A percentile compares a stretch with the other conserved stretches of the same genome.
Evolutionary conservation across 306 rosid species (phyloP).

Genomic region (Acacia melanoxylon): DNA sequence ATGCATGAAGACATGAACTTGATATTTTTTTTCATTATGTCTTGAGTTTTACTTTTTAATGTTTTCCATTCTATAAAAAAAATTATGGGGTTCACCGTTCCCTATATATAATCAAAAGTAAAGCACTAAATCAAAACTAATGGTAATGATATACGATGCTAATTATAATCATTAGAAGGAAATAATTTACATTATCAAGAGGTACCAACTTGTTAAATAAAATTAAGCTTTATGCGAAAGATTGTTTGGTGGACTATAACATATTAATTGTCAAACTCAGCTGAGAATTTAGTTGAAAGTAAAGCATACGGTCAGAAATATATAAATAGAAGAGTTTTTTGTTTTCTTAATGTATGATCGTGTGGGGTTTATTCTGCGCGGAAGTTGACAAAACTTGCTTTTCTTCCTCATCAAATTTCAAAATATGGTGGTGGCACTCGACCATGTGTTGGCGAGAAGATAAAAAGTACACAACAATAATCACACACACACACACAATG

Average conservation of each 20-base stretch:
- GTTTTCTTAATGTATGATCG: conserved; percentile 32
- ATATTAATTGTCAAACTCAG: conserved; percentile 1
- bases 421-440: conserved; percentile 38
- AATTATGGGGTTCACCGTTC: conserved; percentile 19
- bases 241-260: conserved; percentile 24
- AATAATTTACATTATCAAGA: conserved; percentile 45
- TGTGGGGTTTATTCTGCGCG: conserved; percentile 27
- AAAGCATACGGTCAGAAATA: neutral
- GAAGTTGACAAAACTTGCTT: conserved; percentile 26
- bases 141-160: conserved; percentile 28
- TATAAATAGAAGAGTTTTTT: neutral
- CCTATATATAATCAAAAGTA: neutral
- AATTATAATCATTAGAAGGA: conserved; percentile 36
- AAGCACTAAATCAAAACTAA: conserved; percentile 39
- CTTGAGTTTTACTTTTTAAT: too few relatives aligned
- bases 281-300: conserved; percentile 20
- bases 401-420: conserved; percentile 28
- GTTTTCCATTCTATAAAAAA: too few relatives aligned
- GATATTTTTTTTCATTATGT: too few relatives aligned
- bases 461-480: neutral
- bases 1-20: too few relatives aligned
- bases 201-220: conserved; percentile 44
- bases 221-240: conserved; percentile 15
- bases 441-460: neutral
- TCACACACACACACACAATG: neutral